Evolutionary conservation across 2,329 filamentous ascomycete species (phyloP), one percentile per base, ranked within the genome.

Genomic region (Curvularia eragrostidis): DNA sequence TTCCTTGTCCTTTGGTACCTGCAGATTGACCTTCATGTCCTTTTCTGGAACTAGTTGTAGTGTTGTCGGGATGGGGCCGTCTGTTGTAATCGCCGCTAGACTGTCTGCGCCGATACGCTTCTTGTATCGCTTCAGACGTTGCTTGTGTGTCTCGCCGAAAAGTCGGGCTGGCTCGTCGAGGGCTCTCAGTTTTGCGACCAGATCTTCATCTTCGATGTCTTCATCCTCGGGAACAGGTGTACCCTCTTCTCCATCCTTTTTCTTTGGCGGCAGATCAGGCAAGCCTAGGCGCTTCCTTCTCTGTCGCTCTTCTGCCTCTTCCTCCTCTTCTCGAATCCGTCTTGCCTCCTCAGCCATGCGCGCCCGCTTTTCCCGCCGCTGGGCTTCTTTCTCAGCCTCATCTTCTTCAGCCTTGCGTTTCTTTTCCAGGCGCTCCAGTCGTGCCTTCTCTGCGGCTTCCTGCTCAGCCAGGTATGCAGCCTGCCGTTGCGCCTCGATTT

Each of bases 351-450:
- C 92, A 0, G 93, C 94, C 3, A 99, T 82, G 59, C 84, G 84
- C 58, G 86, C 85, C 52, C 89, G 88, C 82, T 97, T 97, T 71
- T 95, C 91, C 63, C 96, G 91, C 13, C 93, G 86, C 26, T 82
- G 81, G 12, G 82, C 85, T 63, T 86, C 85, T 63, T 89, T 88
- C 23, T 87, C 85, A 2, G 88, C 87, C 55, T 91, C 90, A 24
- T 97, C 93, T 34, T 97, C 93, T 52, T 98, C 94, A 23, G 87
- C 85, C 77, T 96, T 95, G 66, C 94, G 91, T 80, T 98, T 98
- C 67, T 89, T 88, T 1, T 85, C 84, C 1, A 86, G 81, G 63
- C 87, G 88, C 60, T 89, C 86, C 58, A 87, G 82, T 26, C 91
- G 90, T 70, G 91, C 88, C 38, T 82, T 83, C 66, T 93, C 90